Evolutionary conservation across 306 rosid genomes (phyloP).

Genomic region (Carpinus viminea): DNA sequence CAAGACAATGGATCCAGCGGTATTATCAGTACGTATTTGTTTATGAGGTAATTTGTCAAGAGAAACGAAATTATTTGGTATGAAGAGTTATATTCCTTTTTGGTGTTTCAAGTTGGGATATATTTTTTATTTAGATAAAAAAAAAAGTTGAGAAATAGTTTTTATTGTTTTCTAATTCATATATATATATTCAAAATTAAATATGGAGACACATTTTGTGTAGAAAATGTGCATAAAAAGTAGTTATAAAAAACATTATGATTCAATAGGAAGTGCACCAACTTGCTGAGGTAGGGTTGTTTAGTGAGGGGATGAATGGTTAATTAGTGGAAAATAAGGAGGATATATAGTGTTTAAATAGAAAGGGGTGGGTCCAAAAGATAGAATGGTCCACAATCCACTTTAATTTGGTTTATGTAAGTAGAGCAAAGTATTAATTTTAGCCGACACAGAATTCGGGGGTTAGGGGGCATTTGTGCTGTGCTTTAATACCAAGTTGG

Average conservation of each 20-base stretch:
- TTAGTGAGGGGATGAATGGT: too few relatives aligned
- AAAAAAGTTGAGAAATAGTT: too few relatives aligned
- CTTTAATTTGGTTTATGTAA: neutral
- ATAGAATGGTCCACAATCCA: conserved; percentile 20
- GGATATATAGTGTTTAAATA: neutral
- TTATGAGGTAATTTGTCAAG: too few relatives aligned
- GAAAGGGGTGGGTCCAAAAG: neutral
- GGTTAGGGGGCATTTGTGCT: conserved; percentile 18
- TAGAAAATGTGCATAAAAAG: neutral
- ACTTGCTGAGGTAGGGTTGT: neutral
- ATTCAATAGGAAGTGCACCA: neutral
- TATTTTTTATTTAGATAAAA: too few relatives aligned
- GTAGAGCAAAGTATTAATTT: neutral
- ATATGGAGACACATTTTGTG: neutral
- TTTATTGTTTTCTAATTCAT: neutral
- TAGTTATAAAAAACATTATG: neutral
- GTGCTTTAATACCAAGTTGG: conserved; percentile 14
- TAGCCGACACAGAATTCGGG: conserved; percentile 21
- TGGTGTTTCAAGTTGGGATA: too few relatives aligned
- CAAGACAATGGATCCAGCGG: too few relatives aligned
- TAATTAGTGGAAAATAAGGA: neutral
- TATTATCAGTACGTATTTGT: too few relatives aligned
- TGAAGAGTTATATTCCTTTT: too few relatives aligned
- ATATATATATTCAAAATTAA: neutral
- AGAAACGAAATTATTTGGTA: too few relatives aligned